Percentiles rank a stretch among this genome's conserved stretches.
Conservation (phyloP, 2,329 filamentous ascomycete species). For the Colletotrichum tanaceti region DNA sequence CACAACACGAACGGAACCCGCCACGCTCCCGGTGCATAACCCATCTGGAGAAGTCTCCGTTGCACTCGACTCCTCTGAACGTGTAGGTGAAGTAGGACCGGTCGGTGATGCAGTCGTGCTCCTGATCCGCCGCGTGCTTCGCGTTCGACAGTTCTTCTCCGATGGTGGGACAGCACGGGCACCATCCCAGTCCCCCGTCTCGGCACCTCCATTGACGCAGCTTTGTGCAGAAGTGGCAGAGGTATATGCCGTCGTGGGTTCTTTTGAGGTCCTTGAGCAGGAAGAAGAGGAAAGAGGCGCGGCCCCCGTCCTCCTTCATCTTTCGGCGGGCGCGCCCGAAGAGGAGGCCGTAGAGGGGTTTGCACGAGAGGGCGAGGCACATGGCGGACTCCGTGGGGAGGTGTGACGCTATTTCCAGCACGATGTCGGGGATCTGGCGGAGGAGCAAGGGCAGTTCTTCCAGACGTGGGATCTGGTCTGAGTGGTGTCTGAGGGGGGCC, state of each 20-base stretch:
- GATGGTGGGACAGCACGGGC: not conserved
- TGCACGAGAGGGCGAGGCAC: conserved; percentile 32
- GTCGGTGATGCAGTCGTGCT: not conserved
- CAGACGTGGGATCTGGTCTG: not conserved
- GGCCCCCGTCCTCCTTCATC: not conserved
- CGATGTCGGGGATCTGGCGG: conserved; percentile 28
- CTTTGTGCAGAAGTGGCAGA: conserved; percentile 27
- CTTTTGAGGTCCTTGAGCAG: conserved; percentile 19
- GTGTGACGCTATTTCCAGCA: conserved; percentile 33
- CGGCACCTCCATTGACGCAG: conserved; percentile 18
- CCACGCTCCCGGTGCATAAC: conserved; percentile 16
- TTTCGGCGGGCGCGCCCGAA: conserved; percentile 9
- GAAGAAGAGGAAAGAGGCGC: conserved; percentile 21
- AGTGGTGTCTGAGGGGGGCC: not conserved
- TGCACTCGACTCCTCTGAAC: not conserved
- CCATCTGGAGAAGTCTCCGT: not conserved
- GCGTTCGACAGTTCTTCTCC: not conserved
- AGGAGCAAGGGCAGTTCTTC: conserved; percentile 6
- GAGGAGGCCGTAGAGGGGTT: conserved; percentile 28
- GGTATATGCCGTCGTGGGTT: not conserved
- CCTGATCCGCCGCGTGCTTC: not conserved
- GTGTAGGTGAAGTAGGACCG: conserved; percentile 12
- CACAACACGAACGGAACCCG: conserved; percentile 10
- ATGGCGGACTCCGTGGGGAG: conserved; percentile 32
- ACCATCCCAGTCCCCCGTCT: not conserved